phyloP scores from a whole-genome alignment of 768 basidiomycete genomes.

The Auriscalpium microsporum region DNA sequence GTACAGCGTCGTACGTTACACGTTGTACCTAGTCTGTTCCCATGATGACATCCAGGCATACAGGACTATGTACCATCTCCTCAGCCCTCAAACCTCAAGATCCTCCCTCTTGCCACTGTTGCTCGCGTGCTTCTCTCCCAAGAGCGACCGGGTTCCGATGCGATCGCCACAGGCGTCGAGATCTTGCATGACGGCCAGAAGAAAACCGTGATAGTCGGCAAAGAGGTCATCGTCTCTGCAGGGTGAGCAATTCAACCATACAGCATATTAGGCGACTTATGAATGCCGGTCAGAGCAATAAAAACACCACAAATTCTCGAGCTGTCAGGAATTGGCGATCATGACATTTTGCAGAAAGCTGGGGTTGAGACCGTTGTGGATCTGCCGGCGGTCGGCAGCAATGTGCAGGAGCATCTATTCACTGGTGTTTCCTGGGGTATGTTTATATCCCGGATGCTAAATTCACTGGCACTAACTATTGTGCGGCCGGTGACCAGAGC shows the following conservation, averaged over 20 bases:
- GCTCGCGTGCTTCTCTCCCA: background rate
- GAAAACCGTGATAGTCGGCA: constrained; percentile 26
- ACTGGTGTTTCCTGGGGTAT: constrained; percentile 21
- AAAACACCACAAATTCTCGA: constrained; percentile 40
- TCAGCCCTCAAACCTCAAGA: background rate
- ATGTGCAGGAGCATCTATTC: constrained; percentile 42
- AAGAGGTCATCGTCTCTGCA: constrained; percentile 36
- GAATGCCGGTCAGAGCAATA: constrained; percentile 22
- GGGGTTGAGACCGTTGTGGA: constrained; percentile 33
- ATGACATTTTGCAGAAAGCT: constrained; percentile 29
- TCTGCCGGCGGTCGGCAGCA: constrained; percentile 42
- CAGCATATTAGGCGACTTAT: background rate
- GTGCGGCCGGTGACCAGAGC: constrained; percentile 15
- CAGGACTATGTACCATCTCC: background rate
- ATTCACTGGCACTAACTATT: background rate
- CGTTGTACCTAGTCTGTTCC: background rate
- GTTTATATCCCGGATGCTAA: background rate
- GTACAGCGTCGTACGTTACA: constrained; percentile 5
- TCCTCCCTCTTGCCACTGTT: background rate
- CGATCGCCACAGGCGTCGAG: constrained; percentile 28
- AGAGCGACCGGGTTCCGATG: background rate
- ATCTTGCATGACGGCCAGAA: constrained; percentile 23
- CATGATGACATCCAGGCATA: background rate
- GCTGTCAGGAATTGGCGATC: constrained; percentile 49
- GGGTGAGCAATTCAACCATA: constrained; percentile 17